Evolutionary conservation across 306 rosid genomes (phyloP).

Genomic region (Elaeagnus macrophylla): DNA sequence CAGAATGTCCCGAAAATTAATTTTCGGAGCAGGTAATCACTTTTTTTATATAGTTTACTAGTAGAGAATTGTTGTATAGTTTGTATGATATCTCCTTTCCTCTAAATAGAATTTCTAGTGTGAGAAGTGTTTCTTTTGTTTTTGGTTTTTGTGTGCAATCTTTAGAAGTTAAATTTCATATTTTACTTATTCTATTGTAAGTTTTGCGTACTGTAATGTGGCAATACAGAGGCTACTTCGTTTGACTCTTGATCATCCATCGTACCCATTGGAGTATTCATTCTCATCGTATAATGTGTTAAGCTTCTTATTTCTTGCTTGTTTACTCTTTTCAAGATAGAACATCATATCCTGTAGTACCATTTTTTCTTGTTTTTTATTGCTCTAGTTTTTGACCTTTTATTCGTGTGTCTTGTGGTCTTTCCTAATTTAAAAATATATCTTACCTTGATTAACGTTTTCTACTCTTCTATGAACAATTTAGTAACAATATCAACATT

Average conservation of each 20-base stretch:
- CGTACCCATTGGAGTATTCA: slow-evolving; percentile 52
- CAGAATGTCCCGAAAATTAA: slow-evolving; percentile 29
- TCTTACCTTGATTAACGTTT: not conserved
- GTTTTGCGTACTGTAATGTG: slow-evolving; percentile 33
- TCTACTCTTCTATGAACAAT: too few relatives aligned
- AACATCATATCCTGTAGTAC: not conserved
- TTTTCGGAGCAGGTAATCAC: slow-evolving; percentile 56
- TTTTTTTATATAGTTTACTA: slow-evolving; percentile 3
- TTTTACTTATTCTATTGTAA: slow-evolving; percentile 15
- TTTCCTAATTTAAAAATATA: not conserved
- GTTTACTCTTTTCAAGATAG: slow-evolving; percentile 6
- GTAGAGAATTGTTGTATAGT: not conserved
- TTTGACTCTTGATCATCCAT: slow-evolving; percentile 65
- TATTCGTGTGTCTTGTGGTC: not conserved
- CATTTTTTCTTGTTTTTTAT: slow-evolving; percentile 4
- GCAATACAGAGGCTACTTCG: slow-evolving; percentile 65
- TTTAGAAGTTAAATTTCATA: not conserved
- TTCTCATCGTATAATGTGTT: slow-evolving; percentile 55
- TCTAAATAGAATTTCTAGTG: too few relatives aligned
- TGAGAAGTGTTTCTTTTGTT: too few relatives aligned
- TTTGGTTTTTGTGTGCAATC: too few relatives aligned
- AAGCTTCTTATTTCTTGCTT: slow-evolving; percentile 9
- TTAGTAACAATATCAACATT: too few relatives aligned
- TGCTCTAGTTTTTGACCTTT: not conserved
- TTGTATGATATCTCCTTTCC: not conserved